Evolutionary conservation across 1,139 yeast species (phyloP).

Genomic region (Yarrowia galli): DNA sequence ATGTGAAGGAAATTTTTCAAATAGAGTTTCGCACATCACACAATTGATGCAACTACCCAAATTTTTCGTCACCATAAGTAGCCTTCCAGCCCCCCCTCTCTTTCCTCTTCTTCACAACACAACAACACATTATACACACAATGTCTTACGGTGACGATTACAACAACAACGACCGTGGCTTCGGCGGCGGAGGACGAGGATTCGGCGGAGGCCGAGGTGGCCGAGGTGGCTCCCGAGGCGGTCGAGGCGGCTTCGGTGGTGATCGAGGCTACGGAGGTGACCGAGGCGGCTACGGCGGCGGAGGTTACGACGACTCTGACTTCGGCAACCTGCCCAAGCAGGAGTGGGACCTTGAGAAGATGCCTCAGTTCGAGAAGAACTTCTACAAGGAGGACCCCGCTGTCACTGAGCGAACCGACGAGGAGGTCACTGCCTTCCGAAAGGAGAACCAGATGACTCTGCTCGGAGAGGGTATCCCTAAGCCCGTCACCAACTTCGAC

Average conservation of each 20-base stretch:
- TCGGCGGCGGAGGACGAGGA: constrained; percentile 34
- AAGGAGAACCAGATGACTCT: constrained; percentile 84
- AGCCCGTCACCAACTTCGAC: constrained; percentile 90
- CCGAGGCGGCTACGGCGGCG: constrained; percentile 44
- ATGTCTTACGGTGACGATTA: constrained; percentile 40
- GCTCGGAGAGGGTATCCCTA: constrained; percentile 84
- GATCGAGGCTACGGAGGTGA: constrained; percentile 46
- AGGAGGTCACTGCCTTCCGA: constrained; percentile 78
- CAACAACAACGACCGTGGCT: constrained; percentile 38
- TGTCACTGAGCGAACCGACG: constrained; percentile 76
- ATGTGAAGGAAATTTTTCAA: constrained; percentile 31
- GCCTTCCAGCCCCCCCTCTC: constrained; percentile 6
- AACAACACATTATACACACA: constrained; percentile 8
- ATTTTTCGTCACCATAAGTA: constrained; percentile 32
- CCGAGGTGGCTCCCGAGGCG: constrained; percentile 43
- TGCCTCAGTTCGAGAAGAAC: constrained; percentile 94
- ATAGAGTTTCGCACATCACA: constrained; percentile 26
- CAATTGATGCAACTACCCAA: constrained; percentile 23
- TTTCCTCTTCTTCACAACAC: constrained; percentile 46
- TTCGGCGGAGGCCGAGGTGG: constrained; percentile 41
- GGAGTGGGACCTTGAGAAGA: constrained; percentile 75
- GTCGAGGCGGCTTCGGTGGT: constrained; percentile 43
- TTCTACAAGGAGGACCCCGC: constrained; percentile 85
- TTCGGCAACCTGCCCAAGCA: constrained; percentile 71
- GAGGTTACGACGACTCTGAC: constrained; percentile 56